phyloP scores from a whole-genome alignment of 2,329 filamentous ascomycete species.

The Penicillium glabrum region DNA sequence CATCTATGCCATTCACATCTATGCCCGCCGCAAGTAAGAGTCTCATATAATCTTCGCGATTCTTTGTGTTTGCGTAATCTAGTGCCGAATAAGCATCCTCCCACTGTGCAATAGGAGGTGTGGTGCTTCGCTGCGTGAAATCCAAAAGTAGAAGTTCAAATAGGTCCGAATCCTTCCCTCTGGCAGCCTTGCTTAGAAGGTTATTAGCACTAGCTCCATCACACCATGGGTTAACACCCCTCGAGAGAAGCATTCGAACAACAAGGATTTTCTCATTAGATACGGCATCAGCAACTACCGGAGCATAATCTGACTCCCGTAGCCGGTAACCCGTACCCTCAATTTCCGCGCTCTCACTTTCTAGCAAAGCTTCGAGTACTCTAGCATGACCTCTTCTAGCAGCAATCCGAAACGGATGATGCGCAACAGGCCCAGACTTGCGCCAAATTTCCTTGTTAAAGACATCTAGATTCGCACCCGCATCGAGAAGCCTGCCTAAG shows the following conservation, averaged over 20 bases:
- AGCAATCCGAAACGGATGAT: background rate
- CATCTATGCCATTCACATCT: background rate
- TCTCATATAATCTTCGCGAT: background rate
- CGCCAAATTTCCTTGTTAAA: background rate
- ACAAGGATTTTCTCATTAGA: background rate
- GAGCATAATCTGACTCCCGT: background rate
- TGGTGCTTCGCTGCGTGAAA: background rate
- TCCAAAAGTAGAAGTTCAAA: background rate
- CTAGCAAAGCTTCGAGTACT: background rate
- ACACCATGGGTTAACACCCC: background rate
- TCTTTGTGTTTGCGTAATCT: background rate
- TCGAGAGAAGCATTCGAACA: background rate
- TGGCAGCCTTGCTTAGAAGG: background rate
- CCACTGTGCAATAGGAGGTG: background rate
- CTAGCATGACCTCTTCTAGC: background rate
- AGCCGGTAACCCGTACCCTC: background rate
- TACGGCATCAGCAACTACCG: background rate
- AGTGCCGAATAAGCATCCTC: background rate
- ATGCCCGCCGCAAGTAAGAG: background rate
- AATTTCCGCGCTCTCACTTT: background rate
- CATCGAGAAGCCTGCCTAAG: background rate
- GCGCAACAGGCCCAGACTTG: background rate
- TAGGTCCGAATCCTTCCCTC: background rate
- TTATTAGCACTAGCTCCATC: background rate
- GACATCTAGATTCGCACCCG: background rate